Evolutionary conservation across 208 protist species (phyloP).

Genomic region (Acanthamoeba royreba): DNA sequence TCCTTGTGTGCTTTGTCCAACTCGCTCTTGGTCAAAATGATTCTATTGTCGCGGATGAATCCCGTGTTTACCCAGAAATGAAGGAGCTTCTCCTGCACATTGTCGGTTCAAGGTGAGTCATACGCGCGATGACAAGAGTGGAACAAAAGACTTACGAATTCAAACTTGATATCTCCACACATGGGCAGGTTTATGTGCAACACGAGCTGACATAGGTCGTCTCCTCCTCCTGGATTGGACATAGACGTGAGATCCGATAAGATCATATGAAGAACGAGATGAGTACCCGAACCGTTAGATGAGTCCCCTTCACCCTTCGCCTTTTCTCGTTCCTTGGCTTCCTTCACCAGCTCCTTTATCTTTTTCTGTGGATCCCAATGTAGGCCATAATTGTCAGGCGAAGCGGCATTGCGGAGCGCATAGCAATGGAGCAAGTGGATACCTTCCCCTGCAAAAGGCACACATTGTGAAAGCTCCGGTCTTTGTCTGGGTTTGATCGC

Average conservation of each 20-base stretch:
- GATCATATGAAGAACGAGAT: background rate
- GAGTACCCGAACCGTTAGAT: background rate
- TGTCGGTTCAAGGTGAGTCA: background rate
- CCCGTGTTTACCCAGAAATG: slow-evolving; percentile 4
- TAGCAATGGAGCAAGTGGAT: background rate
- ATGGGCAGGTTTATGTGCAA: background rate
- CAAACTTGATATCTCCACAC: background rate
- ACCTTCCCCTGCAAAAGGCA: background rate
- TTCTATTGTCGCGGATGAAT: background rate
- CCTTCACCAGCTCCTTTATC: background rate
- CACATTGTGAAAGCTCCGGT: background rate
- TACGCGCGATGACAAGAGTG: too few relatives aligned
- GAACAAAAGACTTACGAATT: background rate
- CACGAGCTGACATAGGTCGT: background rate
- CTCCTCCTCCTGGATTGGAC: background rate
- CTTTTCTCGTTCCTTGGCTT: background rate
- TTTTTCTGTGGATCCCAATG: background rate
- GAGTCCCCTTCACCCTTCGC: background rate
- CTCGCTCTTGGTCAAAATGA: background rate
- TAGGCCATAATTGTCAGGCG: too few relatives aligned
- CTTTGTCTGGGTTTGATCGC: background rate
- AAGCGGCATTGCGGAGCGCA: too few relatives aligned
- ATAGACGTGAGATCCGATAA: background rate
- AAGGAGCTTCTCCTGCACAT: background rate
- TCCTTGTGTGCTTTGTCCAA: background rate